A percentile compares a stretch with the other conserved stretches of the same genome.
Evolutionary conservation across 306 rosid species (phyloP).

Genomic region (Malus domestica): DNA sequence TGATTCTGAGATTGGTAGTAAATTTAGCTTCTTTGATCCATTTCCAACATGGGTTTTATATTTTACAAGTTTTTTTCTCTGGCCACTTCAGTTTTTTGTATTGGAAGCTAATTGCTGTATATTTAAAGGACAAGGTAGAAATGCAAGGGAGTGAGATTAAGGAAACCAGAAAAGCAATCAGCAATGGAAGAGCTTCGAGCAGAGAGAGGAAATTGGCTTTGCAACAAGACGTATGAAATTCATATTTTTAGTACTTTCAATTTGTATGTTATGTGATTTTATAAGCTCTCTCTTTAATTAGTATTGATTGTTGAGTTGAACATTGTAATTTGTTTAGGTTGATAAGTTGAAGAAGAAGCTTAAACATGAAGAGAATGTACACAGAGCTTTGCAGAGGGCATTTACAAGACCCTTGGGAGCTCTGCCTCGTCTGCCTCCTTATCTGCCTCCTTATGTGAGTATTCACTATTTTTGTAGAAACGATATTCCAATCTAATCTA

Average conservation of each 20-base stretch:
- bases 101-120: slow-evolving; percentile 27
- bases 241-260: not conserved
- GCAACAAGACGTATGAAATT: slow-evolving; percentile 64
- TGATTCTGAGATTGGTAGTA: not conserved
- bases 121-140: slow-evolving; percentile 47
- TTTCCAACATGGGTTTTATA: not conserved
- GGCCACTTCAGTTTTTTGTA: not conserved
- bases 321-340: slow-evolving; percentile 42
- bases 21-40: slow-evolving; percentile 17
- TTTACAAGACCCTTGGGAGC: slow-evolving; percentile 86
- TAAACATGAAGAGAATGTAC: slow-evolving; percentile 72
- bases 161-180: slow-evolving; percentile 24
- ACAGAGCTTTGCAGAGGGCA: slow-evolving; percentile 84
- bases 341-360: slow-evolving; percentile 95
- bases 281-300: not conserved
- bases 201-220: slow-evolving; percentile 61
- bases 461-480: not conserved
- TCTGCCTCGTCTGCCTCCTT: slow-evolving; percentile 94
- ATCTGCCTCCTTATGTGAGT: slow-evolving; percentile 76
- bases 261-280: not conserved
- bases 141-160: slow-evolving; percentile 45
- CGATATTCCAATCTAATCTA: not conserved
- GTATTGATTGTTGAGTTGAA: slow-evolving; percentile 3
- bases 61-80: not conserved
- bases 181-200: slow-evolving; percentile 32